These are phyloP conservation scores for Ziziphus jujuba DNA, from an alignment of 306 rosid genomes.

Conservation along the genomic window DNA sequence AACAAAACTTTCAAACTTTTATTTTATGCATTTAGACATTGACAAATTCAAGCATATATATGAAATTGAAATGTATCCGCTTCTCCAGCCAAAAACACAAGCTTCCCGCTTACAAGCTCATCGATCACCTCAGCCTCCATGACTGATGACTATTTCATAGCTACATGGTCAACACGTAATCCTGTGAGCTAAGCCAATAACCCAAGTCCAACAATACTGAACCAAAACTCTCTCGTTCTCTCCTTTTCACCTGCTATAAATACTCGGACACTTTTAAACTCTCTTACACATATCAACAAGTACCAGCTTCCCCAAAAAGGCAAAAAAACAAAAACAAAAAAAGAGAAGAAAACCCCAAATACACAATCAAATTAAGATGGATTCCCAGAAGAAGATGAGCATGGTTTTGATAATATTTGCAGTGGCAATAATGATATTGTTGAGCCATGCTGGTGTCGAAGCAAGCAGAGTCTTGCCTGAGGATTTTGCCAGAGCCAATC, in stretches of 20 bases:
- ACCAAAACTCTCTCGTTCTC: not conserved
- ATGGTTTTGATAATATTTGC: constrained; percentile 14
- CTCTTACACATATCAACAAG: not conserved
- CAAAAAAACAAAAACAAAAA: too few species aligned
- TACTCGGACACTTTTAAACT: not conserved
- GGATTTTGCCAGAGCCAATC: constrained; percentile 28
- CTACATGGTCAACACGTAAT: constrained; percentile 34
- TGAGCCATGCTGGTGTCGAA: constrained; percentile 21
- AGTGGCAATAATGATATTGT: not conserved
- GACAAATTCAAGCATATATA: constrained; percentile 9
- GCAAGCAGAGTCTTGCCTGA: constrained; percentile 31
- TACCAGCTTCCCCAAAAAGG: not conserved
- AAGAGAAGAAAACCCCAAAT: not conserved
- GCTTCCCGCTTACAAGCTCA: not conserved
- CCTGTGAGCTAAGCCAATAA: constrained; percentile 3
- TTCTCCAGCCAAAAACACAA: constrained; percentile 4
- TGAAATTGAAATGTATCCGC: not conserved
- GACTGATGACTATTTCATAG: not conserved
- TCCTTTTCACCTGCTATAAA: constrained; percentile 3
- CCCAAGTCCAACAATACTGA: not conserved
- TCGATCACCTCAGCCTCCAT: not conserved
- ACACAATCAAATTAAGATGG: constrained; percentile 20
- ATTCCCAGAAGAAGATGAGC: constrained; percentile 16
- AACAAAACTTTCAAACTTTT: not conserved
- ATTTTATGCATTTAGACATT: not conserved